Conservation (phyloP, 106 monocot species). For the Vanilla planifolia region DNA sequence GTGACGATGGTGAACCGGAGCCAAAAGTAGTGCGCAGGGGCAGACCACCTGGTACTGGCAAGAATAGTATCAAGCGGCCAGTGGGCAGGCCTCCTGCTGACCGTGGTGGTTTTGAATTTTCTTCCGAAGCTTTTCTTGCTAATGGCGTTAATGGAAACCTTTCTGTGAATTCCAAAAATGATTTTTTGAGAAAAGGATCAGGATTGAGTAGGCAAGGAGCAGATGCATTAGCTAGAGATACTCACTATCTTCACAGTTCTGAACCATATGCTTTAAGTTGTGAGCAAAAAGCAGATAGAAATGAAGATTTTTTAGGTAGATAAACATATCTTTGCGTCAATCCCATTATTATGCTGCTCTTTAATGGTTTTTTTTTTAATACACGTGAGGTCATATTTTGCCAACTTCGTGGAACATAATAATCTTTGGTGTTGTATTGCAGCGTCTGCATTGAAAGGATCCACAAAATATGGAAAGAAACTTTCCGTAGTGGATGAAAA, state of each 20-base stretch:
- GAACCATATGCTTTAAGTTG: conserved; percentile 15
- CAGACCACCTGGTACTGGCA: conserved; percentile 64
- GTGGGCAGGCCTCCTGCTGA: conserved; percentile 39
- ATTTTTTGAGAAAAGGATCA: conserved; percentile 27
- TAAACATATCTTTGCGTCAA: neutral
- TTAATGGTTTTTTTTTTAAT: no score
- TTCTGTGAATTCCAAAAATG: conserved; percentile 25
- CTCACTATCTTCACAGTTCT: conserved; percentile 18
- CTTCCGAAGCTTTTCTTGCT: conserved; percentile 31
- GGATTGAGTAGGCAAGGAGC: conserved; percentile 16
- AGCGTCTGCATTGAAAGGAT: conserved; percentile 52
- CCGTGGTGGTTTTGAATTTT: conserved; percentile 29
- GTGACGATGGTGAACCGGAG: conserved; percentile 52
- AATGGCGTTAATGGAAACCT: conserved; percentile 30
- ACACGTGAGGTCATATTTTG: neutral
- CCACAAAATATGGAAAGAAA: conserved; percentile 48
- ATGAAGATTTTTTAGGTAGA: conserved; percentile 60
- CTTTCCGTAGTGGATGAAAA: conserved; percentile 49
- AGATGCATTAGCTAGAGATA: conserved; percentile 13
- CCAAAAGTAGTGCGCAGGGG: conserved; percentile 60
- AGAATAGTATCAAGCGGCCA: conserved; percentile 37
- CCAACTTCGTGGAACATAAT: neutral
- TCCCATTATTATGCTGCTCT: neutral
- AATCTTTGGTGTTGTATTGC: neutral
- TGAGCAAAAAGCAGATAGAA: conserved; percentile 41